A percentile compares a stretch with the other conserved stretches of the same genome.
Conservation (phyloP, 176 grass and related monocot genomes). For the Oryza australiensis region DNA sequence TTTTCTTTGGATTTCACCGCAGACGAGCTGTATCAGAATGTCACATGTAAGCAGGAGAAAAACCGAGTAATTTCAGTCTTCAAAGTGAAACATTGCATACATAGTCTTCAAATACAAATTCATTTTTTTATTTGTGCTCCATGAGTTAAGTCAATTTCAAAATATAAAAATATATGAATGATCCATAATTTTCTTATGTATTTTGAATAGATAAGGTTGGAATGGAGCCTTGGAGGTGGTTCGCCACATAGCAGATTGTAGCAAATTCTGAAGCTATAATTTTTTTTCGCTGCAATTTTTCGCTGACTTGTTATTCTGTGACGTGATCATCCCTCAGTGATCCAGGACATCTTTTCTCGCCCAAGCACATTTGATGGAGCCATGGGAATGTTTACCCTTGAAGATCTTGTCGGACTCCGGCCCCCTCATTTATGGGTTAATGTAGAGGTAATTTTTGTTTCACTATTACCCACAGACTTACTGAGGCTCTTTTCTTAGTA, state of each 20-base stretch:
- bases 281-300: neutral
- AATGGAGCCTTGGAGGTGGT: slow-evolving; percentile 9
- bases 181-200: slow-evolving; percentile 12
- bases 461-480: neutral
- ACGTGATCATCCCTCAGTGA: slow-evolving; percentile 52
- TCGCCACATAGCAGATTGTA: neutral
- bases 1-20: slow-evolving; percentile 83
- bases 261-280: slow-evolving; percentile 16
- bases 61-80: slow-evolving; percentile 10
- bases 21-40: slow-evolving; percentile 62
- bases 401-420: slow-evolving; percentile 54
- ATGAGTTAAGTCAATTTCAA: neutral
- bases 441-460: slow-evolving; percentile 68
- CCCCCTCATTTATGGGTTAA: slow-evolving; percentile 81
- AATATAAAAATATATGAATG: slow-evolving; percentile 6
- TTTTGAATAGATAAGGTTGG: neutral
- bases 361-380: slow-evolving; percentile 82
- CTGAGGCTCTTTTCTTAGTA: neutral
- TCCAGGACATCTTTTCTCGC: slow-evolving; percentile 86
- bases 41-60: slow-evolving; percentile 69
- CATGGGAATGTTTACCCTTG: slow-evolving; percentile 56
- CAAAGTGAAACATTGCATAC: slow-evolving; percentile 6
- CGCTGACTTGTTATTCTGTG: slow-evolving; percentile 22
- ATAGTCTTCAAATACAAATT: neutral
- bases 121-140: slow-evolving; percentile 6